phyloP scores from a whole-genome alignment of 192 early-diverging fungal species.

The Linnemannia zychae region DNA sequence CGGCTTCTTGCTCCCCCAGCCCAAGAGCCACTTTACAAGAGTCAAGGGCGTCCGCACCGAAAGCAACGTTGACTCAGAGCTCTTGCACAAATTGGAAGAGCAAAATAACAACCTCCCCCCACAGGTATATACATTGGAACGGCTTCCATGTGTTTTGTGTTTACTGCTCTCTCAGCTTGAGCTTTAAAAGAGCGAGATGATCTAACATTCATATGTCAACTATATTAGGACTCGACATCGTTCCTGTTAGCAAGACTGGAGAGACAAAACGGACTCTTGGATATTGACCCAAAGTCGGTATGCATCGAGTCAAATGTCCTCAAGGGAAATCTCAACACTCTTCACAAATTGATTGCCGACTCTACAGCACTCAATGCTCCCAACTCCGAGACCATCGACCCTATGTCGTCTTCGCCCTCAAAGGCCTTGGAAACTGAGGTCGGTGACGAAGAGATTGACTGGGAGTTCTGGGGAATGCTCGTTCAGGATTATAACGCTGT shows the following conservation, averaged over 20 bases:
- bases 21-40: slow-evolving; percentile 43
- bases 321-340: slow-evolving; percentile 65
- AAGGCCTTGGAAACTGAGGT: slow-evolving; percentile 28
- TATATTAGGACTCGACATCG: slow-evolving; percentile 63
- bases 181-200: background rate
- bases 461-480: slow-evolving; percentile 89
- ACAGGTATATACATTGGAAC: slow-evolving; percentile 53
- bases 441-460: slow-evolving; percentile 60
- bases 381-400: slow-evolving; percentile 13
- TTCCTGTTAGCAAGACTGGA: slow-evolving; percentile 71
- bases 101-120: slow-evolving; percentile 68
- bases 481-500: slow-evolving; percentile 84
- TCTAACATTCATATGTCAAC: background rate
- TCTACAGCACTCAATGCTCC: slow-evolving; percentile 36
- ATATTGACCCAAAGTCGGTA: slow-evolving; percentile 71
- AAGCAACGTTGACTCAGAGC: slow-evolving; percentile 39
- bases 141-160: slow-evolving; percentile 8
- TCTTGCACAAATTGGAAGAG: slow-evolving; percentile 66
- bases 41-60: slow-evolving; percentile 23
- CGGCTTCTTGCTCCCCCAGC: slow-evolving; percentile 50
- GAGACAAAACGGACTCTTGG: slow-evolving; percentile 69
- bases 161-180: background rate
- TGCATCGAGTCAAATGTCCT: slow-evolving; percentile 72
- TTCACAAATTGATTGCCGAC: slow-evolving; percentile 64
- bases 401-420: slow-evolving; percentile 16